Base-by-base conservation (phyloP, 2,329 filamentous ascomycete species). In the Neurospora crassa region DNA sequence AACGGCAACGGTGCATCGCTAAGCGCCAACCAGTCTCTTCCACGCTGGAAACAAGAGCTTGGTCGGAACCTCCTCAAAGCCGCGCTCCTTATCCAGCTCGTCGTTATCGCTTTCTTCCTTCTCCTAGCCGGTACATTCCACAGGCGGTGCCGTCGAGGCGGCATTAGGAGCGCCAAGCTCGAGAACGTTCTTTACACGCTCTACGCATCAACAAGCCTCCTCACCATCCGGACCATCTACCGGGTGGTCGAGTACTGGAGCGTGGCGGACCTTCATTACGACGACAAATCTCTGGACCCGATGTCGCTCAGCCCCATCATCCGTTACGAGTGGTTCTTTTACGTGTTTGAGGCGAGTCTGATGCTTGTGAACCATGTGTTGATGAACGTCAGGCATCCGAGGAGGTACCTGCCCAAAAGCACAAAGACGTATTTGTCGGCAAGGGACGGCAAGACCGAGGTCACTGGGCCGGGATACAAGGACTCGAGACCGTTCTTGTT, bases 301-400 rank as follows among this genome's bases (percentile, higher is more conserved):
- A 74, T 69, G 40, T 75, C 74, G 1, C 73, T 86, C 1, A 83
- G 81, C 12, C 82, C 84, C 0, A 78, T 87, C 29, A 72, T 88
- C n/a, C 81, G 85, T 29, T 85, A 88, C 74, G 87, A 89, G 77
- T 87, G 83, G 82, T 89, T 84, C 78, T 89, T 89, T 73, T 88
- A 85, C 75, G 81, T 88, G 24, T 89, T 89, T 71, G 87, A 89
- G 78, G 84, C 82, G 1, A 74, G 76, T 0, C 76, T 87, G 14
- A 89, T 89, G 87, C 74, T 88, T 0, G 53, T 75, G 67, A 89
- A 89, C 74, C 80, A 80, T 11, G 77, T 81, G 41, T 75, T 89
- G 74, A 81, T 86, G 77, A 89, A 88, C 72, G 47, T 81, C 2
- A 79, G 83, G 5, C 84, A 88, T 73, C 86, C 87, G 29, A 80